These are phyloP conservation scores for Pestalotiopsis sp. DNA, from an alignment of 2,329 filamentous ascomycete species.

Conservation along the genomic window DNA sequence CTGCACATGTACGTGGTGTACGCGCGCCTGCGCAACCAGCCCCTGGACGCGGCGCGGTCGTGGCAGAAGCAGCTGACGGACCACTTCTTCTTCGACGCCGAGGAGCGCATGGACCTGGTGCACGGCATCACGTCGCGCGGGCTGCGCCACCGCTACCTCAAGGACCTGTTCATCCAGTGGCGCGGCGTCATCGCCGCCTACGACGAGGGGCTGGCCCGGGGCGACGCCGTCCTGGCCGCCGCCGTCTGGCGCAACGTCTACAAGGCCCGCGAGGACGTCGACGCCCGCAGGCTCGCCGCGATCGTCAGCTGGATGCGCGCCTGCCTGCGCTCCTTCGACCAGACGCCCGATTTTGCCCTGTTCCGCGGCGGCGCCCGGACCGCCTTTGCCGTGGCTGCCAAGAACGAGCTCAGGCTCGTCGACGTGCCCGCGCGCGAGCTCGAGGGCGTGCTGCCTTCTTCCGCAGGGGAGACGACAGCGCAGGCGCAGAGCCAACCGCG, in stretches of 20 bases:
- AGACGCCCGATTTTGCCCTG: slow-evolving; percentile 47
- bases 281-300: slow-evolving; percentile 53
- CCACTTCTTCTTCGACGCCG: slow-evolving; percentile 91
- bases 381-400: slow-evolving; percentile 47
- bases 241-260: slow-evolving; percentile 95
- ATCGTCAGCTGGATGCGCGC: slow-evolving; percentile 60
- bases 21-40: slow-evolving; percentile 79
- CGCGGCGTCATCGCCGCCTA: slow-evolving; percentile 83
- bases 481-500: background rate
- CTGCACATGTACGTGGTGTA: slow-evolving; percentile 93
- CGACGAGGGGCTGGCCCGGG: slow-evolving; percentile 77
- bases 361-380: slow-evolving; percentile 28
- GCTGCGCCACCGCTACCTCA: slow-evolving; percentile 68
- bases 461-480: background rate
- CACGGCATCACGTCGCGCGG: slow-evolving; percentile 69
- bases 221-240: slow-evolving; percentile 75
- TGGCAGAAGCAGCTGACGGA: slow-evolving; percentile 93
- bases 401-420: slow-evolving; percentile 38
- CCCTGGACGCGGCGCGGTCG: slow-evolving; percentile 66
- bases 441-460: slow-evolving; percentile 30
- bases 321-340: slow-evolving; percentile 50
- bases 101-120: slow-evolving; percentile 79
- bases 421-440: slow-evolving; percentile 45
- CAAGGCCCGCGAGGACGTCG: slow-evolving; percentile 63
- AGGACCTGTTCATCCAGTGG: slow-evolving; percentile 94